Base-by-base conservation (phyloP, 108 stramenopile genomes). In the Discostella pseudostelligera region DNA sequence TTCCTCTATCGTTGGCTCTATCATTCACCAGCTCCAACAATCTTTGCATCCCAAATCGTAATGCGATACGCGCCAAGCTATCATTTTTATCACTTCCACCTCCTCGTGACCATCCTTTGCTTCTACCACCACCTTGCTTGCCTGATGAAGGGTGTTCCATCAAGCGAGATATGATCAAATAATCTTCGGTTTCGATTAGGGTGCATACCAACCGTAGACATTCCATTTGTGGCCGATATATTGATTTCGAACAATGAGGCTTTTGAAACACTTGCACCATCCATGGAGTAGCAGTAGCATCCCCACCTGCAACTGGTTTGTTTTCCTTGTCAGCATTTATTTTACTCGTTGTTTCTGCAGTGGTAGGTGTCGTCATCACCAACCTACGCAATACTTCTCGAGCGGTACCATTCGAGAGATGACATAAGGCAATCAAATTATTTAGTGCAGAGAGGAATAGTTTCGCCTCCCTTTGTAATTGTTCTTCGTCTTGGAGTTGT, bases 361-460 rank as follows among this genome's bases (percentile, higher is more conserved):
- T 37, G 55, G 32, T 32, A 26, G 17, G 3, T 5, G 32, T 32
- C 16, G 6, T 45, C 43, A n/a, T 39, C 9, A 62, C 25, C 49
- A 76, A 45, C 37, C 50, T 56, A 14, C 85, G 75, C 36, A 76
- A 54, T 8, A 90, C 70, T 28, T 86, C 74, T 42, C 92, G 79
- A 20, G 86, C 75, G 16, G 75, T 76, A 25, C 75, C 75, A 56
- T 51, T 47, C 28, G 75, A 76, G 4, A 69, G 37, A 47, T 60
- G 37, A 48, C 75, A 76, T 28, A 76, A 40, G 13, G 58, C 51
- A 1, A 32, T 65, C 42, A 76, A 48, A 65, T 69, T 69, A 26
- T 50, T 48, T 0, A 76, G 22, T 7, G 67, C 56, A 13, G 67
- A 65, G 2, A 68, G 24, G 14, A 76, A 32, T 4, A 76, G 50